These are phyloP conservation scores for Arachis stenosperma DNA, from an alignment of 306 rosid species.

Conservation along the genomic window DNA sequence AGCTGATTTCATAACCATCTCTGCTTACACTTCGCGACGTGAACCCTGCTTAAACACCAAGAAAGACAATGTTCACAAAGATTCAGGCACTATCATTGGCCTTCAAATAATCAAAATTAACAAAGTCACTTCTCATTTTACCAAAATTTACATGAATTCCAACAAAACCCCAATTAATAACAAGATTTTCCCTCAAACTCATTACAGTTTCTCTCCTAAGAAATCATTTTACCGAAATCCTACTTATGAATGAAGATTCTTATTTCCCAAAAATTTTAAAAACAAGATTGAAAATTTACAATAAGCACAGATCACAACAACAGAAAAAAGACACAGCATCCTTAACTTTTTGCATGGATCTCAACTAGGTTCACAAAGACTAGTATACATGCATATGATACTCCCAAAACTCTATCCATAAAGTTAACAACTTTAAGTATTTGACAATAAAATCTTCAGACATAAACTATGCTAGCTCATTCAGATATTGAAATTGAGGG, in stretches of 20 bases:
- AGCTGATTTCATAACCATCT: slow-evolving; percentile 44
- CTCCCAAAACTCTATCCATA: slow-evolving; percentile 7
- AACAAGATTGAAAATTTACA: background rate
- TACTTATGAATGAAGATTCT: background rate
- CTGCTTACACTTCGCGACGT: slow-evolving; percentile 56
- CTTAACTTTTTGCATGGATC: slow-evolving; percentile 32
- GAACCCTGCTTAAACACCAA: slow-evolving; percentile 46
- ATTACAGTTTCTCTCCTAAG: background rate
- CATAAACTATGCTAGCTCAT: slow-evolving; percentile 12
- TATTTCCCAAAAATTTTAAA: no score
- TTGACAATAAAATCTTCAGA: background rate
- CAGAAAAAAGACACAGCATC: slow-evolving; percentile 9
- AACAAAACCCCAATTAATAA: slow-evolving; percentile 9
- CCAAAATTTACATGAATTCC: slow-evolving; percentile 9
- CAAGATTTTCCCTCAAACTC: slow-evolving; percentile 2
- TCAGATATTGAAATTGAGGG: background rate
- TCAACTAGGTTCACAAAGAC: slow-evolving; percentile 8
- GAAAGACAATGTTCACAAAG: slow-evolving; percentile 11
- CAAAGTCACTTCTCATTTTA: slow-evolving; percentile 13
- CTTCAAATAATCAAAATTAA: slow-evolving; percentile 14
- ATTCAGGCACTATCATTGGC: slow-evolving; percentile 11
- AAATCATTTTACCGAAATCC: background rate
- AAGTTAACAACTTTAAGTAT: slow-evolving; percentile 18
- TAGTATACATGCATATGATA: background rate
- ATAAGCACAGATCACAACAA: background rate